phyloP scores from a whole-genome alignment of 1,284 basidiomycete species.

The Apiotrichum gracile region DNA sequence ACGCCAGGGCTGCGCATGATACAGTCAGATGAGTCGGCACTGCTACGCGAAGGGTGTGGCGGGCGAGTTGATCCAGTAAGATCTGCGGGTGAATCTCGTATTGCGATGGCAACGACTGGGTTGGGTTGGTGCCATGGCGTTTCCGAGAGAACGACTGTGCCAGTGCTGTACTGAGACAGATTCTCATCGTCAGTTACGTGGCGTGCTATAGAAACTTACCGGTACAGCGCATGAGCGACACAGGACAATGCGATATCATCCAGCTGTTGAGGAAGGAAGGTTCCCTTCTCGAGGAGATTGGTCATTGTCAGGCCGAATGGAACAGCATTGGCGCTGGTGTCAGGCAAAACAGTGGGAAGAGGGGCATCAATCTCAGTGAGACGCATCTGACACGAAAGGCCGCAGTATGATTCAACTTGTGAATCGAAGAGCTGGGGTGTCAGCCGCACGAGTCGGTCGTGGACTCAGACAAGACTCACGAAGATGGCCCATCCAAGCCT shows the following conservation, averaged over 20 bases:
- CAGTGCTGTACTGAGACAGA: constrained; percentile 15
- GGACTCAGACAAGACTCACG: constrained; percentile 5
- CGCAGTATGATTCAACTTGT: constrained; percentile 19
- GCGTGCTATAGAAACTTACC: constrained; percentile 3
- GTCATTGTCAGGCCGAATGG: constrained; percentile 15
- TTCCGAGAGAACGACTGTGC: not conserved
- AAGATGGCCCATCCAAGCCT: constrained; percentile 24
- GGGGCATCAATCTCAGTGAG: constrained; percentile 13
- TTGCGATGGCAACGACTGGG: constrained; percentile 1
- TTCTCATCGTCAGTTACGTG: not conserved
- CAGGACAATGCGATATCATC: constrained; percentile 17
- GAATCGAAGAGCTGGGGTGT: constrained; percentile 20
- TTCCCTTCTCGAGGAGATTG: constrained; percentile 14
- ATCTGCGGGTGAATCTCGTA: constrained; percentile 18
- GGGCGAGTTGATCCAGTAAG: constrained; percentile 18
- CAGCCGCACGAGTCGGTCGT: too few species aligned
- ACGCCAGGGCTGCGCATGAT: constrained; percentile 20
- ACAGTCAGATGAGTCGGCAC: constrained; percentile 14
- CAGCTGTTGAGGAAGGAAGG: constrained; percentile 3
- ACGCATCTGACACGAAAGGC: constrained; percentile 13
- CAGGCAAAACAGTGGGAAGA: constrained; percentile 1
- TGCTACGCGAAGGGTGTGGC: constrained; percentile 10
- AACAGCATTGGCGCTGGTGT: not conserved
- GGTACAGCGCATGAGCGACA: constrained; percentile 18
- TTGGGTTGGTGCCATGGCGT: not conserved